phyloP scores from a whole-genome alignment of 2,329 filamentous ascomycete species.

The Pleoardoris graminearum region DNA sequence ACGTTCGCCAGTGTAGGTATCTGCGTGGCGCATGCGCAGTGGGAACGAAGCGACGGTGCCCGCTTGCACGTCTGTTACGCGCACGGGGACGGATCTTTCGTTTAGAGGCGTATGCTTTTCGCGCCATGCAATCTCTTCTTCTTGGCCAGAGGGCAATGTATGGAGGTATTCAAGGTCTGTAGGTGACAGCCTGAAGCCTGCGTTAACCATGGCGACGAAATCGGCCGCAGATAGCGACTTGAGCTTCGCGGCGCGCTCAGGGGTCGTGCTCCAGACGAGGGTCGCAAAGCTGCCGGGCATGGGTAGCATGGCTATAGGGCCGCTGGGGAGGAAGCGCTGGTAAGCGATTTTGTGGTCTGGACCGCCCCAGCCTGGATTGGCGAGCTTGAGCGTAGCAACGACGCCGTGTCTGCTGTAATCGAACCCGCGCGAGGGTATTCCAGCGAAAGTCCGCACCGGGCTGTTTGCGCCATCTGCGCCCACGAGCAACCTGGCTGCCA shows the following conservation, averaged over 20 bases:
- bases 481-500: slow-evolving; percentile 82
- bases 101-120: slow-evolving; percentile 67
- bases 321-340: slow-evolving; percentile 91
- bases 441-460: slow-evolving; percentile 86
- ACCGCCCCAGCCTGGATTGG: slow-evolving; percentile 51
- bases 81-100: slow-evolving; percentile 60
- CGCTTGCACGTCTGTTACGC: slow-evolving; percentile 71
- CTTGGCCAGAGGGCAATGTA: slow-evolving; percentile 55
- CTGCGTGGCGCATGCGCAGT: slow-evolving; percentile 87
- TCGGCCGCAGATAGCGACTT: slow-evolving; percentile 74
- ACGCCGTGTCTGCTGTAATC: slow-evolving; percentile 90
- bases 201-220: slow-evolving; percentile 88
- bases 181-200: slow-evolving; percentile 80
- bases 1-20: slow-evolving; percentile 88
- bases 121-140: slow-evolving; percentile 84
- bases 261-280: slow-evolving; percentile 93
- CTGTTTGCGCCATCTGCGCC: slow-evolving; percentile 95
- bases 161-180: slow-evolving; percentile 86
- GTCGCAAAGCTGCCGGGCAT: slow-evolving; percentile 81
- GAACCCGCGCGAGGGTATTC: slow-evolving; percentile 85
- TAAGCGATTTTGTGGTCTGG: slow-evolving; percentile 73
- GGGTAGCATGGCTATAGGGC: slow-evolving; percentile 88
- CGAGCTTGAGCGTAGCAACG: slow-evolving; percentile 81
- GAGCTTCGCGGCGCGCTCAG: slow-evolving; percentile 74
- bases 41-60: slow-evolving; percentile 87